A percentile compares a stretch with the other conserved stretches of the same genome.
Evolutionary conservation across 768 basidiomycete species (phyloP).

Genomic region (Strobilomyces confusus): DNA sequence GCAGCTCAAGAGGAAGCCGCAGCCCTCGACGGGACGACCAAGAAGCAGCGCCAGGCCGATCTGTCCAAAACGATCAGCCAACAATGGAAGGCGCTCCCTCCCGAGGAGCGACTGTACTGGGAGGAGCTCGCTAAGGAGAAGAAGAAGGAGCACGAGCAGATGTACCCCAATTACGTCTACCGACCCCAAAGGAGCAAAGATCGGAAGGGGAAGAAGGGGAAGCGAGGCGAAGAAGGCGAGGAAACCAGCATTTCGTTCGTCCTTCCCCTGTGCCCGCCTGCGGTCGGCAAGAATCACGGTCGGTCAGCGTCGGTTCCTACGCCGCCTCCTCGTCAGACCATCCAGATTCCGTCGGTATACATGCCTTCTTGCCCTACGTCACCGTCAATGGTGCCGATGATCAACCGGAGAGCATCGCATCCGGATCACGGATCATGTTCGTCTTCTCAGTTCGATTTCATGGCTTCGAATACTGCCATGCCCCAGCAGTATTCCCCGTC

Average conservation of each 20-base stretch:
- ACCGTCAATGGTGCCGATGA: slow-evolving; percentile 51
- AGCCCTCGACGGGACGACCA: slow-evolving; percentile 37
- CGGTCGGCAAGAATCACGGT: slow-evolving; percentile 40
- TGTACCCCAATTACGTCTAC: slow-evolving; percentile 77
- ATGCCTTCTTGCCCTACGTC: slow-evolving; percentile 65
- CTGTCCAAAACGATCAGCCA: slow-evolving; percentile 79
- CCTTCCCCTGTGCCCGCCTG: slow-evolving; percentile 36
- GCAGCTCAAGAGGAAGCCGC: slow-evolving; percentile 47
- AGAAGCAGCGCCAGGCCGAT: slow-evolving; percentile 76
- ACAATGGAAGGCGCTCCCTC: slow-evolving; percentile 67
- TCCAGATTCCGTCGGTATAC: slow-evolving; percentile 63
- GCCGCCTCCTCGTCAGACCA: slow-evolving; percentile 62
- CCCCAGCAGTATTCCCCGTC: slow-evolving; percentile 36
- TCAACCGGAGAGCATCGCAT: slow-evolving; percentile 55
- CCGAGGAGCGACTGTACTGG: slow-evolving; percentile 70
- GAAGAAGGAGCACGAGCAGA: slow-evolving; percentile 73
- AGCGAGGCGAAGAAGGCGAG: slow-evolving; percentile 41
- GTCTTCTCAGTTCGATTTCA: slow-evolving; percentile 51
- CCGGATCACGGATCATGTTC: slow-evolving; percentile 43
- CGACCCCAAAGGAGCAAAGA: slow-evolving; percentile 58
- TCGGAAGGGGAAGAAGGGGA: slow-evolving; percentile 46
- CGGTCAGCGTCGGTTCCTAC: slow-evolving; percentile 61
- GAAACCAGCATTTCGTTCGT: slow-evolving; percentile 49
- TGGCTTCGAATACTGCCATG: slow-evolving; percentile 43
- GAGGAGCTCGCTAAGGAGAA: slow-evolving; percentile 73